Evolutionary conservation across 1,284 basidiomycete species (phyloP).

Genomic region (Crucibulum parvulum): DNA sequence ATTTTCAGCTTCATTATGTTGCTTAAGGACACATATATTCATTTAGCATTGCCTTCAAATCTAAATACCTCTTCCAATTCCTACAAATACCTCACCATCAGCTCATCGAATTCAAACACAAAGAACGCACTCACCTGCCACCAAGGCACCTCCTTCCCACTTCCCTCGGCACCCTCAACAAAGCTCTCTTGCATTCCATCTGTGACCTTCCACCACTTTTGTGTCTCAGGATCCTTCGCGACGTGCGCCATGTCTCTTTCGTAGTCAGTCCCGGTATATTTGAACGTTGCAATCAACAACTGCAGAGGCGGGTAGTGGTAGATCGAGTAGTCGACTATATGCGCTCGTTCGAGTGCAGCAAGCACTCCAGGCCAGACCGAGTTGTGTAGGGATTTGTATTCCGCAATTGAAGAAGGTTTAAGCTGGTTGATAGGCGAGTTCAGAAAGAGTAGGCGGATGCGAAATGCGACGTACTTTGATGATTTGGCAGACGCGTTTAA

Average conservation of each 20-base stretch:
- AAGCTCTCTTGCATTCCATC: slow-evolving; percentile 84
- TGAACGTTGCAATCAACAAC: slow-evolving; percentile 76
- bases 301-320: slow-evolving; percentile 67
- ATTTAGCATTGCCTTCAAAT: slow-evolving; percentile 55
- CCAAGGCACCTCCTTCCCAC: slow-evolving; percentile 72
- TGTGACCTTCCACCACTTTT: slow-evolving; percentile 79
- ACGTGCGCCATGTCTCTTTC: slow-evolving; percentile 72
- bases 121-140: slow-evolving; percentile 58
- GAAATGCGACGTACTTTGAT: slow-evolving; percentile 55
- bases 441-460: not conserved
- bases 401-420: slow-evolving; percentile 64
- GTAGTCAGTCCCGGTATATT: slow-evolving; percentile 68
- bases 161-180: slow-evolving; percentile 71
- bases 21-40: not conserved
- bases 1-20: too few relatives aligned
- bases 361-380: slow-evolving; percentile 78
- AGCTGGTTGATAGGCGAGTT: slow-evolving; percentile 44
- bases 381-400: slow-evolving; percentile 75
- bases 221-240: slow-evolving; percentile 70
- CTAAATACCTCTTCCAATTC: slow-evolving; percentile 76
- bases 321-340: slow-evolving; percentile 82
- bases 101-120: not conserved
- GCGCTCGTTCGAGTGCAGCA: slow-evolving; percentile 66
- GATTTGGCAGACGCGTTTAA: slow-evolving; percentile 76
- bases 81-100: slow-evolving; percentile 33